Evolutionary conservation across 768 basidiomycete species (phyloP).

Genomic region (Sporobolomyces roseus): DNA sequence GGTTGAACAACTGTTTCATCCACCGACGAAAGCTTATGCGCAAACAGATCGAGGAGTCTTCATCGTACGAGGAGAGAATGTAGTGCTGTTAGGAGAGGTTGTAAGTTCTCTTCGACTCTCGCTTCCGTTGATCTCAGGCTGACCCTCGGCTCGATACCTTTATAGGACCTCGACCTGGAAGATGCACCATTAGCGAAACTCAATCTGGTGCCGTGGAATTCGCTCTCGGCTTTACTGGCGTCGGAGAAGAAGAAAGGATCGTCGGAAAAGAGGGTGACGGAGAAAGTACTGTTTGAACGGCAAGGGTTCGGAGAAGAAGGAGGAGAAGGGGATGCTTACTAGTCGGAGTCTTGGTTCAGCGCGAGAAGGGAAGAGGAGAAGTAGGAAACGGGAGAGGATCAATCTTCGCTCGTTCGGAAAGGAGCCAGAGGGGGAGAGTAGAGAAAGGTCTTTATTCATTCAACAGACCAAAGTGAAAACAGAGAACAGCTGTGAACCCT

Average conservation of each 20-base stretch:
- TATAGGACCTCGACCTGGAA: constrained; percentile 84
- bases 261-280: constrained; percentile 52
- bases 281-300: constrained; percentile 73
- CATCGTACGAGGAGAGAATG: constrained; percentile 96
- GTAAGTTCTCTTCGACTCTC: constrained; percentile 55
- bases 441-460: constrained; percentile 12
- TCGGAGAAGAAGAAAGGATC: constrained; percentile 60
- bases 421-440: neutral
- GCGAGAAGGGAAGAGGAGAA: no score
- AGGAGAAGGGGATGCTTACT: constrained; percentile 94
- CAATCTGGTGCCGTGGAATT: constrained; percentile 67
- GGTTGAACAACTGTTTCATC: constrained; percentile 89
- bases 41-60: constrained; percentile 84
- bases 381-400: no score
- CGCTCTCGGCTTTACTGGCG: constrained; percentile 67
- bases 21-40: constrained; percentile 64
- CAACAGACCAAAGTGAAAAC: constrained; percentile 7
- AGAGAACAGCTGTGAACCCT: no score
- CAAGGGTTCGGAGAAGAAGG: constrained; percentile 92
- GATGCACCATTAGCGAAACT: constrained; percentile 74
- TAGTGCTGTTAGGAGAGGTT: constrained; percentile 92
- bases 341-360: no score
- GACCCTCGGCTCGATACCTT: neutral
- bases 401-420: neutral
- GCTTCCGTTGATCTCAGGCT: neutral